Conservation (phyloP, 2,329 filamentous ascomycete genomes). For the Colletotrichum sp. region DNA sequence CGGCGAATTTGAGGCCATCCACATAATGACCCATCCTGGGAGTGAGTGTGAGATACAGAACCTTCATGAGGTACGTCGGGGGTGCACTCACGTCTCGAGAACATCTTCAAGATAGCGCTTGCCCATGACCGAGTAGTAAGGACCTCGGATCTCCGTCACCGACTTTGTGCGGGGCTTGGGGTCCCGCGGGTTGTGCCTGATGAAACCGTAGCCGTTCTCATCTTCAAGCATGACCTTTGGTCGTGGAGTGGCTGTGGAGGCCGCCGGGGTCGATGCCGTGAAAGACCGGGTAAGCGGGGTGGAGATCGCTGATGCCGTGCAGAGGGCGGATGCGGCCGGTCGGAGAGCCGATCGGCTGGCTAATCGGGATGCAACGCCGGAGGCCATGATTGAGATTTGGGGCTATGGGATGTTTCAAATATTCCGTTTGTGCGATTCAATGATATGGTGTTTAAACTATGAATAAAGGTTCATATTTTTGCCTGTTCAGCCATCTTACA, state of each 20-base stretch:
- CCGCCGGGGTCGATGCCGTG: neutral
- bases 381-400: neutral
- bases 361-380: neutral
- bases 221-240: slow-evolving; percentile 48
- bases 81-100: slow-evolving; percentile 50
- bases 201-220: slow-evolving; percentile 53
- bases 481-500: neutral
- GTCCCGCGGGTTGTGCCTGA: slow-evolving; percentile 51
- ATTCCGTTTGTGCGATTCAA: no score
- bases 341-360: neutral
- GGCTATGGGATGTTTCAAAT: no score
- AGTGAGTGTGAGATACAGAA: neutral
- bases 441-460: neutral
- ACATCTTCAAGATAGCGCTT: slow-evolving; percentile 56
- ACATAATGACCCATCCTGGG: slow-evolving; percentile 56
- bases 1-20: slow-evolving; percentile 61
- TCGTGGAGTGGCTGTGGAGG: neutral
- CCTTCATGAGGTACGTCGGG: neutral
- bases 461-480: neutral
- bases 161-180: slow-evolving; percentile 52
- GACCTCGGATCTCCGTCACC: slow-evolving; percentile 60
- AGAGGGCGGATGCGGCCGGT: neutral
- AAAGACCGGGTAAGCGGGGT: neutral
- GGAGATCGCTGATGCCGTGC: neutral
- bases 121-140: slow-evolving; percentile 60